Evolutionary conservation across 1,139 yeast species (phyloP), one percentile per base, ranked within the genome.

Genomic region (Geotrichum carabidarum): DNA sequence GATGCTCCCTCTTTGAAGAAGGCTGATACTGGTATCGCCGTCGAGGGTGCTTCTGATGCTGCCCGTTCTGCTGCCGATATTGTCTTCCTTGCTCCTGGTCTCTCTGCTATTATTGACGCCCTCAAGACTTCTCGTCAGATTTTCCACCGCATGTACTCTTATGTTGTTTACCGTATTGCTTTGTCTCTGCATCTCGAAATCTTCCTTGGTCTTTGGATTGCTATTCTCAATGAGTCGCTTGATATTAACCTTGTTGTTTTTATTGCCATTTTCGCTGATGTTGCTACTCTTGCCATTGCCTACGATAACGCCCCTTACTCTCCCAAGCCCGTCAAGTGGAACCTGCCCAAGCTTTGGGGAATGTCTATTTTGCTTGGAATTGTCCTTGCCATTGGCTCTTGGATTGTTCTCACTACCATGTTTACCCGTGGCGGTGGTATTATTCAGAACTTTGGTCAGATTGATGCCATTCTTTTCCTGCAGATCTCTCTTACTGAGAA

Each of bases 271-370:
- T 83, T 83, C 74, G 88, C 88, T 66, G 88, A 83, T 74, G 83
- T 83, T 71, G 88, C 88, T 61, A 83, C 88, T 68, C 76, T 83
- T 69, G 88, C 88, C 63, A 83, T 83, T 75, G 88, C 88, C 67
- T 83, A 83, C 74, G 88, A 83, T 71, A 71, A 93, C 68, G 99
- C 99, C 77, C 99, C 98, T 71, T 93, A 80, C 81, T 94, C 93
- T 75, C 95, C 89, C 74, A 78, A 79, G 71, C 99, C 99, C 68
- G 98, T 93, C 71, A 93, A 93, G 79, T 93, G 99, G 99, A 91
- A 93, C 84, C 78, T 91, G 72, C 87, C 87, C 70, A 81, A 84
- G 79, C 81, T 83, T 69, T 83, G 88, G 88, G 86, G 86, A 73
- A 80, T 83, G 82, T 83, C 88, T 57, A 80, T 83, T 60, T 68